Evolutionary conservation across 2,329 filamentous ascomycete species (phyloP), one percentile per base, ranked within the genome.

Genomic region (Pseudogymnoascus sp.): DNA sequence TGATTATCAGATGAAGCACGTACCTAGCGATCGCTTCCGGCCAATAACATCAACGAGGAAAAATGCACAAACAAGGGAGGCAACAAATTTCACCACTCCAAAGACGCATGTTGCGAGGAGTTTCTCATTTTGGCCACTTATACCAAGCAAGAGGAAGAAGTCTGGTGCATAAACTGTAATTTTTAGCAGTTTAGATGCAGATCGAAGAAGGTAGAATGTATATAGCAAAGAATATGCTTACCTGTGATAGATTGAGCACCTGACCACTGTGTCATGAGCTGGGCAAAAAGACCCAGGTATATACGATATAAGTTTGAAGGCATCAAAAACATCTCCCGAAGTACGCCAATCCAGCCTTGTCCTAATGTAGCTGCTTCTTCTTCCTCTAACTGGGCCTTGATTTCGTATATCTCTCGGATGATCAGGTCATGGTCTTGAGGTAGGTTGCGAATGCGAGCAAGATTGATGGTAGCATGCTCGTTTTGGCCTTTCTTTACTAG

Each of bases 231-330:
- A 36, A 36, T 36, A 36, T 36, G 33, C 33, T 36, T 36, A 36
- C 33, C 33, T 36, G 88, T 91, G 73, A 91, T 90, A 44, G 81
- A 85, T 5, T 85, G 85, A 0, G 88, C 87, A 0, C 88, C 88
- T 1, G 82, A 86, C 88, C 87, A 91, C 70, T 93, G 90, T 0
- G 82, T 82, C 1, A 92, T 79, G 60, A 93, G 73, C 73, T 92
- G 90, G 0, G 86, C 84, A 75, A 85, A 81, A 62, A 85, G 76
- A 39, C 84, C 81, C 29, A 92, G 79, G 71, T 88, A 88, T 3
- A 92, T 77, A 3, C 89, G 82, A 75, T 92, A 92, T 2, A 89
- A 75, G 74, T 92, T 92, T 70, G 82, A 83, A 29, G 82, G 84
- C 64, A 85, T 79, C n/a, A 84, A 70, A 72, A 92, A 81, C 68